Evolutionary conservation across 192 early-diverging fungal species (phyloP).

Genomic region (Rhizoclosmatium sp.): DNA sequence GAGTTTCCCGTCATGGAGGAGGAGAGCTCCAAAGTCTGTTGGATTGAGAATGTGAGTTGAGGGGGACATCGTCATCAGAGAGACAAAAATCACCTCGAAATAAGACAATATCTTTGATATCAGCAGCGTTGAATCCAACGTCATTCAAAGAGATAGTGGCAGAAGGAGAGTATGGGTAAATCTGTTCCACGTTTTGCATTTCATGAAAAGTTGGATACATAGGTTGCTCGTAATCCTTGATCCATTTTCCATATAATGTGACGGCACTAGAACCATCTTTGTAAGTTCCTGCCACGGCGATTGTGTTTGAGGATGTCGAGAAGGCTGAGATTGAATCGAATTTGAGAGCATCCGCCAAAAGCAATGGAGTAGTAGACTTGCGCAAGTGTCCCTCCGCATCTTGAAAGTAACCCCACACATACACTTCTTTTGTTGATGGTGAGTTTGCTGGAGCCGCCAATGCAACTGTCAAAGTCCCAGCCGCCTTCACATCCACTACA

Average conservation of each 20-base stretch:
- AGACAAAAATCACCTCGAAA: constrained; percentile 18
- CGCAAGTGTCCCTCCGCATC: neutral
- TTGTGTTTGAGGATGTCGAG: neutral
- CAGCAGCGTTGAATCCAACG: neutral
- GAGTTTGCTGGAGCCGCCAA: constrained; percentile 20
- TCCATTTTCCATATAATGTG: neutral
- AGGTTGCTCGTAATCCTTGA: constrained; percentile 19
- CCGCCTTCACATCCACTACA: constrained; percentile 22
- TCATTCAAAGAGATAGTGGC: neutral
- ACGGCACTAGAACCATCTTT: neutral
- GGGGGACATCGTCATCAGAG: neutral
- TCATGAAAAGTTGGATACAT: constrained; percentile 31
- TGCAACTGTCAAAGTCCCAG: constrained; percentile 22
- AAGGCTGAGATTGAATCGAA: neutral
- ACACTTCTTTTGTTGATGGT: constrained; percentile 26
- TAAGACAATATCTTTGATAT: constrained; percentile 11
- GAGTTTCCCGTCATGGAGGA: neutral
- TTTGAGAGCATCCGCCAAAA: constrained; percentile 15
- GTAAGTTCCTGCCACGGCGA: constrained; percentile 1
- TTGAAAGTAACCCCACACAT: constrained; percentile 48
- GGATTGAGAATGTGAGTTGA: neutral
- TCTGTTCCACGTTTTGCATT: constrained; percentile 14
- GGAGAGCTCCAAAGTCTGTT: neutral
- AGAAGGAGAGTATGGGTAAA: constrained; percentile 9
- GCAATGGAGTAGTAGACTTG: constrained; percentile 23